Conservation (phyloP, 352 stramenopile species). For the Phytophthora constricta region DNA sequence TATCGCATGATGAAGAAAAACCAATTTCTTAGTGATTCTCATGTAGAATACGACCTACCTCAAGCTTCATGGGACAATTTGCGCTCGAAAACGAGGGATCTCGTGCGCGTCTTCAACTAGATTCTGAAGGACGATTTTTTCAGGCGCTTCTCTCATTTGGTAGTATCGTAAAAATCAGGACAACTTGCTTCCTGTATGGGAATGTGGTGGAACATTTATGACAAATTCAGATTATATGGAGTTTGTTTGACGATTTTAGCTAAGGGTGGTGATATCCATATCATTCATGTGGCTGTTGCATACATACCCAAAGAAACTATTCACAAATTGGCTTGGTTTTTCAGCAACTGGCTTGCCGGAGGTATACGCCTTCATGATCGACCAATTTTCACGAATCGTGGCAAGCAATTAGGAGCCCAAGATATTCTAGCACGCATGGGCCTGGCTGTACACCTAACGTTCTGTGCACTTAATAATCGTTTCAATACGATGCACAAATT, state of each 20-base stretch:
- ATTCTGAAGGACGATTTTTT: constrained; percentile 4
- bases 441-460: constrained; percentile 5
- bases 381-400: constrained; percentile 3
- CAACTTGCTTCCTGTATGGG: constrained; percentile 6
- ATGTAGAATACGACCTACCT: constrained; percentile 1
- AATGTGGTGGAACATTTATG: constrained; percentile 20
- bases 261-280: constrained; percentile 16
- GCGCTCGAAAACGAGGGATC: constrained; percentile 1
- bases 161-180: neutral
- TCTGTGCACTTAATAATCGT: constrained; percentile 10
- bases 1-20: neutral
- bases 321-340: constrained; percentile 17
- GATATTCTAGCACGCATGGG: neutral
- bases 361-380: constrained; percentile 1
- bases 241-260: constrained; percentile 5
- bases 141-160: constrained; percentile 2
- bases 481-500: constrained; percentile 27
- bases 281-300: neutral
- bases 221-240: constrained; percentile 9
- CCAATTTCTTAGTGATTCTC: neutral
- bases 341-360: constrained; percentile 9
- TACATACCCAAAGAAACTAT: constrained; percentile 10
- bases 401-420: constrained; percentile 6
- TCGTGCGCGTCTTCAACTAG: constrained; percentile 4
- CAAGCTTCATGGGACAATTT: constrained; percentile 8